phyloP scores from a whole-genome alignment of 2,329 filamentous ascomycete species.

The Davidsoniella neocaledoniae region DNA sequence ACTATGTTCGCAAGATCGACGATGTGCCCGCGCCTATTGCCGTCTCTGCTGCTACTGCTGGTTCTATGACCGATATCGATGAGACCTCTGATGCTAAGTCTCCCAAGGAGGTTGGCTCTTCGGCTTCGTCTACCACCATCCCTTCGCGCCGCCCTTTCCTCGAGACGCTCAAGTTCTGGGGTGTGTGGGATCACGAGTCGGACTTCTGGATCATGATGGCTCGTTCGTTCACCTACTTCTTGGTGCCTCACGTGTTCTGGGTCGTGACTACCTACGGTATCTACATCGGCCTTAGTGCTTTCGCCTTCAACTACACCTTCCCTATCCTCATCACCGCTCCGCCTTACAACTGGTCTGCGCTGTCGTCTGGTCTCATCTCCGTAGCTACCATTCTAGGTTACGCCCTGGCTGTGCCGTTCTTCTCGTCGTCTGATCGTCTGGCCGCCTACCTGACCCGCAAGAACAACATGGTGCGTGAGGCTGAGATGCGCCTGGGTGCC shows the following conservation, averaged over 20 bases:
- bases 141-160: conserved; percentile 25
- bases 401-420: conserved; percentile 27
- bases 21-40: neutral
- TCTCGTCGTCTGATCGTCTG: conserved; percentile 25
- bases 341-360: conserved; percentile 30
- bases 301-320: conserved; percentile 34
- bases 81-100: conserved; percentile 14
- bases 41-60: neutral
- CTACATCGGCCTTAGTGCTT: conserved; percentile 22
- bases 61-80: conserved; percentile 3
- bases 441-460: conserved; percentile 27
- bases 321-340: conserved; percentile 27
- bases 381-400: conserved; percentile 19
- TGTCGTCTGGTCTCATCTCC: conserved; percentile 28
- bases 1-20: conserved; percentile 21
- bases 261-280: conserved; percentile 26
- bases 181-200: conserved; percentile 24
- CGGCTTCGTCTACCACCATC: conserved; percentile 9
- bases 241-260: conserved; percentile 32
- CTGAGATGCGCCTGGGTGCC: conserved; percentile 29
- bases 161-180: conserved; percentile 27
- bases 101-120: conserved; percentile 10
- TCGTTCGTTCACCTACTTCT: conserved; percentile 29
- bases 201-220: conserved; percentile 29
- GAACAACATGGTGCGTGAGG: conserved; percentile 30